Conservation (phyloP, 2,329 filamentous ascomycete species). For the Botrytis squamosa region DNA sequence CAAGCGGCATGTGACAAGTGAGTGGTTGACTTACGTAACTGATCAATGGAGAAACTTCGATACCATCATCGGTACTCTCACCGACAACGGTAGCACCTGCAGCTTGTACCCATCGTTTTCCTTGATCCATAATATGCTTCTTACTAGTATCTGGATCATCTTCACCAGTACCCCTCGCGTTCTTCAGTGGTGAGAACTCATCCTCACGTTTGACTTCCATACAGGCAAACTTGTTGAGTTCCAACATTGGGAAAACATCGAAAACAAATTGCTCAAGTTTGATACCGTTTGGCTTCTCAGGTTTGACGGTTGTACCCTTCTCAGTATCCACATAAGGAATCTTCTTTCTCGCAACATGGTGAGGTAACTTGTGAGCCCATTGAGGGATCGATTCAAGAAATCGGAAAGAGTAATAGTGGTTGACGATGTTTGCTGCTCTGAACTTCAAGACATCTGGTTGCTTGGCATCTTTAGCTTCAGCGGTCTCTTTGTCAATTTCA, state of each 20-base stretch:
- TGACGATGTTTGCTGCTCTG: conserved; percentile 98
- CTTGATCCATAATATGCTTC: conserved; percentile 85
- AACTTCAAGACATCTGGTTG: conserved; percentile 84
- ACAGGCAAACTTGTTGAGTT: conserved; percentile 86
- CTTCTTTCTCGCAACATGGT: conserved; percentile 98
- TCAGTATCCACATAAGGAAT: conserved; percentile 80
- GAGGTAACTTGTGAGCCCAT: conserved; percentile 83
- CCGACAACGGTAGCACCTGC: conserved; percentile 74
- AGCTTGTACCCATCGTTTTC: conserved; percentile 77
- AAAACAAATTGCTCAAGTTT: conserved; percentile 99
- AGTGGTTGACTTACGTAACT: conserved; percentile 76
- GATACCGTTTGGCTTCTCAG: conserved; percentile 93
- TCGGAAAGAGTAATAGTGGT: conserved; percentile 97
- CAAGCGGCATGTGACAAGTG: neutral
- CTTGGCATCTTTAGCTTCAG: conserved; percentile 81
- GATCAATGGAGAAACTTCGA: conserved; percentile 89
- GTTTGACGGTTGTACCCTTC: conserved; percentile 79
- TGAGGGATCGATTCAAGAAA: conserved; percentile 89
- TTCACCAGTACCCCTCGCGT: conserved; percentile 77
- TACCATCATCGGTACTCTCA: conserved; percentile 60
- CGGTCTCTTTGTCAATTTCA: conserved; percentile 87
- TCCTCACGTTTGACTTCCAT: conserved; percentile 96
- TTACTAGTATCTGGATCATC: conserved; percentile 94
- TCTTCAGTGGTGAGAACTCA: conserved; percentile 98
- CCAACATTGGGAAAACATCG: conserved; percentile 89